Evolutionary conservation across 768 basidiomycete species (phyloP).

Genomic region (Suillus alpinus): DNA sequence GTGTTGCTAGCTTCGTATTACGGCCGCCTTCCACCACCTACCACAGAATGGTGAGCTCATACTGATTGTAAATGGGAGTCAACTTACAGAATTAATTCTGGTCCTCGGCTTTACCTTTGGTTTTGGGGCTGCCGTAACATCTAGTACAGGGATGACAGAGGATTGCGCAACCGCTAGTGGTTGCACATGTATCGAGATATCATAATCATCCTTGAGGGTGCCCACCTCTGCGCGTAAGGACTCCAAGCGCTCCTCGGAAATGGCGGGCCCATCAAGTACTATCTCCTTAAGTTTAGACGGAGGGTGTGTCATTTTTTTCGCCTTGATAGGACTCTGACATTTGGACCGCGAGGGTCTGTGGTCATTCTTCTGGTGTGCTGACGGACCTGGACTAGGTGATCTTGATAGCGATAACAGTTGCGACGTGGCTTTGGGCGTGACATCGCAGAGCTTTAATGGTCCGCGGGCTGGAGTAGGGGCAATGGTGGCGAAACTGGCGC

Average conservation of each 20-base stretch:
- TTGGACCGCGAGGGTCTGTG: conserved; percentile 11
- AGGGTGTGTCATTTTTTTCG: conserved; percentile 4
- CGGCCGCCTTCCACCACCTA: conserved; percentile 19
- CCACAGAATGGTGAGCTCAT: conserved; percentile 17
- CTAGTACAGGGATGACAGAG: conserved; percentile 3
- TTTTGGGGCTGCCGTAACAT: conserved; percentile 4
- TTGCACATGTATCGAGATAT: conserved; percentile 6
- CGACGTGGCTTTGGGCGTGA: conserved; percentile 37
- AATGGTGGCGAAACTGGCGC: conserved; percentile 38
- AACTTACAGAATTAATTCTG: conserved; percentile 20
- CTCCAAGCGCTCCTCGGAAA: conserved; percentile 28
- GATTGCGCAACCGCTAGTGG: neutral
- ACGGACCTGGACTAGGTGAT: conserved; percentile 14
- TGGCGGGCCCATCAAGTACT: conserved; percentile 8
- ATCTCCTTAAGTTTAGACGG: conserved; percentile 2
- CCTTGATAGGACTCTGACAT: conserved; percentile 15
- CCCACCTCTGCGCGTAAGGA: conserved; percentile 17
- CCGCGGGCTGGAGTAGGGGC: conserved; percentile 24
- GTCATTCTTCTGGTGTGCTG: conserved; percentile 14
- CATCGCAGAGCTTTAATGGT: conserved; percentile 38
- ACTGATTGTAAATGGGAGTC: neutral
- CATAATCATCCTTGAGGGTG: conserved; percentile 14
- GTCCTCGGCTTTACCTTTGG: conserved; percentile 28
- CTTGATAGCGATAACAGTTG: conserved; percentile 2
- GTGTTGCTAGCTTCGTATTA: conserved; percentile 16